Conservation (phyloP, 768 basidiomycete genomes). For the Psilocybe tampanensis region DNA sequence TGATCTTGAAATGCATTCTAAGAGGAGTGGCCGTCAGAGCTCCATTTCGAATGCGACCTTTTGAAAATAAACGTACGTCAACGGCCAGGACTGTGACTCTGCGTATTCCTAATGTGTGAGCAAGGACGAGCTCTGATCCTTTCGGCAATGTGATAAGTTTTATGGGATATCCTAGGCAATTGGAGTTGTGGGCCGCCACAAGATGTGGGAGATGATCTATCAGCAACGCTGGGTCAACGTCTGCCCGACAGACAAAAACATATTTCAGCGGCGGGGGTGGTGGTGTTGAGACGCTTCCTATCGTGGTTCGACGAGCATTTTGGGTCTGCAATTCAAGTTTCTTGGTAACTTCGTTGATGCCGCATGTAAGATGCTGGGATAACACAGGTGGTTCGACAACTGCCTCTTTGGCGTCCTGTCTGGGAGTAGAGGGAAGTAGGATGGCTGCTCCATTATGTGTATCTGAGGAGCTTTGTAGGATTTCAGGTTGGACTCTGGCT, state of each 20-base stretch:
- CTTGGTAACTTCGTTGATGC: conserved; percentile 84
- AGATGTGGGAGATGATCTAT: conserved; percentile 78
- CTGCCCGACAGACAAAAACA: conserved; percentile 74
- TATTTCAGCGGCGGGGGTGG: conserved; percentile 32
- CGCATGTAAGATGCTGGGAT: conserved; percentile 53
- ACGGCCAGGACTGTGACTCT: conserved; percentile 69
- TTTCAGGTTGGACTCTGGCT: conserved; percentile 12
- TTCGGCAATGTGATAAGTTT: conserved; percentile 67
- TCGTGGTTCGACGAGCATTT: conserved; percentile 26
- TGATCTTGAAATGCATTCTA: conserved; percentile 11
- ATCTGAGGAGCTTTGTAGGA: background rate
- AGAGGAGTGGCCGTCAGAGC: background rate
- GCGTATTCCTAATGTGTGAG: conserved; percentile 64
- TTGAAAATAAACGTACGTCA: conserved; percentile 48
- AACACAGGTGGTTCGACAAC: conserved; percentile 35
- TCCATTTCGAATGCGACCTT: background rate
- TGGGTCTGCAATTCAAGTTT: conserved; percentile 62
- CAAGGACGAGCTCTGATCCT: conserved; percentile 64
- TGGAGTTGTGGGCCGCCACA: conserved; percentile 75
- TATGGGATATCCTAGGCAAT: conserved; percentile 34
- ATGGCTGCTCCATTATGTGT: background rate
- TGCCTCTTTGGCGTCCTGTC: background rate
- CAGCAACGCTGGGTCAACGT: conserved; percentile 72
- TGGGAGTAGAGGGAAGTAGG: background rate
- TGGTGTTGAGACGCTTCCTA: conserved; percentile 17